Percentiles rank a stretch among this genome's conserved stretches.
Evolutionary conservation across 176 grass and related monocot species (phyloP).

Genomic region (Paspalum vaginatum): DNA sequence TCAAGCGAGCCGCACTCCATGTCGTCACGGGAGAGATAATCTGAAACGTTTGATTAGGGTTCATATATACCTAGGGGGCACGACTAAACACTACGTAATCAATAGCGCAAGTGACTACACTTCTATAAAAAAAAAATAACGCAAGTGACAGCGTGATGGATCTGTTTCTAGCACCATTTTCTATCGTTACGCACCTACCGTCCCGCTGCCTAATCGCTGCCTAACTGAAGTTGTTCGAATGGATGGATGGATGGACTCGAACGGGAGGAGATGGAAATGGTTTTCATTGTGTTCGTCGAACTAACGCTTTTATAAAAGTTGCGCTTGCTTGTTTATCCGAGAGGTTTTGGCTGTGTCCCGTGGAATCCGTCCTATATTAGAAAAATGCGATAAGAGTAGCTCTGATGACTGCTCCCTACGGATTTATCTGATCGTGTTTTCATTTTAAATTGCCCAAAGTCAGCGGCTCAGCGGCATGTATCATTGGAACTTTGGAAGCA

Average conservation of each 20-base stretch:
- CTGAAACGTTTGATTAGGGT: neutral
- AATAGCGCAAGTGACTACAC: too few species aligned
- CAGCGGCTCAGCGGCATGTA: too few species aligned
- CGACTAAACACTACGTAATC: neutral
- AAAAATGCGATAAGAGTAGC: too few species aligned
- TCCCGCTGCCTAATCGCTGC: neutral
- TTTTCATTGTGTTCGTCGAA: neutral
- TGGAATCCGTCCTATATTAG: neutral
- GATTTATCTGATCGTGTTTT: too few species aligned
- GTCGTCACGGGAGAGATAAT: neutral
- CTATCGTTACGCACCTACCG: constrained; percentile 15
- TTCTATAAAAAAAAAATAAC: too few species aligned
- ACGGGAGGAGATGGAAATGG: too few species aligned
- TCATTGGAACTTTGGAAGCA: too few species aligned
- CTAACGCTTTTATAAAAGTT: neutral
- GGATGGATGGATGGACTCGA: too few species aligned
- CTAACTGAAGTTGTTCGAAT: neutral
- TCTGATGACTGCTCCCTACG: too few species aligned
- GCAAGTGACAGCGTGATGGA: neutral
- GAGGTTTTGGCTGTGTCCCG: neutral
- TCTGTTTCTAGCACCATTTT: neutral
- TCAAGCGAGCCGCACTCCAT: too few species aligned
- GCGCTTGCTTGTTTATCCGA: neutral
- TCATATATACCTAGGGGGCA: neutral
- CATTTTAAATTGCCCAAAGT: too few species aligned